Evolutionary conservation across 345 rosid genomes (phyloP), one percentile per base, ranked within the genome.

Genomic region (Citrus reticulata): DNA sequence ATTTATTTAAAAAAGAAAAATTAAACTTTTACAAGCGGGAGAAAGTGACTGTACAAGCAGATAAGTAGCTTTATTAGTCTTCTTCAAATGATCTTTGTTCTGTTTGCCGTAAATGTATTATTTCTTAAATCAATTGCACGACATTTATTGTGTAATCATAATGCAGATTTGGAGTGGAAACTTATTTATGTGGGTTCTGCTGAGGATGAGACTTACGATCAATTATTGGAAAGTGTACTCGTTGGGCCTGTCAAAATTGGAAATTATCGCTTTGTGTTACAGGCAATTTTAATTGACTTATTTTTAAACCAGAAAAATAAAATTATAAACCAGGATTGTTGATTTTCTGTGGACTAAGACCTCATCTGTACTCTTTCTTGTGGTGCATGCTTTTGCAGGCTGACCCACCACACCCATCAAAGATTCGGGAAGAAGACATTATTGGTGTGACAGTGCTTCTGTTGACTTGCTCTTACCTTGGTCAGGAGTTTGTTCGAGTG

Each of bases 161-260:
- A 30, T 80, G 84, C 88, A 93, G 98, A 95, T 91, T 77, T 95
- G 80, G 98, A 95, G 72, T 95, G 98, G 98, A 95, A 95, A 82
- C 97, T 95, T 42, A 91, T 89, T 62, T 95, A 95, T n/a, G 98
- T 95, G 9, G 98, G 98, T 8, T 95, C 98, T 68, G 98, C 98
- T 17, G 98, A 93, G 84, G 98, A 95, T 19, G 98, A 95, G 78
- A 92, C 95, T 0, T 95, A 85, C 69, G 98, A 95, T 84, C 98
- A 93, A 78, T 80, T 86, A 34, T 68, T 95, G 27, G 98, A 95
- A 78, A 93, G 98, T 81, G 97, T 95, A 68, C 93, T 95, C 42
- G 98, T 95, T 42, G 97, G 98, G n/a, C 97, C 98, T 66, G 95
- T 95, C 79, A 92, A 93, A 66, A 91, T 92, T 79, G 98, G 98